These are phyloP conservation scores for Macaranga tanarius DNA, from an alignment of 441 rosid genomes.

Conservation along the genomic window DNA sequence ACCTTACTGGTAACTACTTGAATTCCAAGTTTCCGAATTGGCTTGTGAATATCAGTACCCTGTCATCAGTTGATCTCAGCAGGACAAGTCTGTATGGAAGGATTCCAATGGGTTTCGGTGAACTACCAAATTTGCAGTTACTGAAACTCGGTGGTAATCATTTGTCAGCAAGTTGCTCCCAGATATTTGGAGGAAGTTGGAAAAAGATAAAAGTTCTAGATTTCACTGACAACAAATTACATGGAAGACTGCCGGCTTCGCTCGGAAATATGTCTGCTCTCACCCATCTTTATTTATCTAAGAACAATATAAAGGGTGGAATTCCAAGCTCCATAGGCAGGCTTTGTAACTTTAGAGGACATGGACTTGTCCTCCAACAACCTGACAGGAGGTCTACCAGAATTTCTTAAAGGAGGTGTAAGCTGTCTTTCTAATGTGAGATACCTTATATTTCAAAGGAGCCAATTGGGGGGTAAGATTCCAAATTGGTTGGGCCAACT, in stretches of 20 bases:
- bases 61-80: conserved; percentile 30
- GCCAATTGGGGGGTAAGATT: conserved; percentile 25
- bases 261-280: too few relatives aligned
- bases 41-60: conserved; percentile 38
- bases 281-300: too few relatives aligned
- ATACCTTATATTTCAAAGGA: background rate
- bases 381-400: conserved; percentile 14
- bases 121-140: conserved; percentile 30
- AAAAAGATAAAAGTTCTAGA: conserved; percentile 39
- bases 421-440: conserved; percentile 11
- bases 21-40: conserved; percentile 38
- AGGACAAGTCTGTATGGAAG: conserved; percentile 31
- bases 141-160: conserved; percentile 28
- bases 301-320: conserved; percentile 26
- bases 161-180: conserved; percentile 32
- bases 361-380: conserved; percentile 39
- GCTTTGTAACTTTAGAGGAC: conserved; percentile 35
- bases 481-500: conserved; percentile 47
- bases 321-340: conserved; percentile 43
- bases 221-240: conserved; percentile 26
- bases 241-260: too few relatives aligned
- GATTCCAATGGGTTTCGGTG: conserved; percentile 38
- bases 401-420: background rate
- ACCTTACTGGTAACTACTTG: conserved; percentile 40
- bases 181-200: conserved; percentile 30